These are phyloP conservation scores for Trichophyton mentagrophytes DNA, from an alignment of 2,329 filamentous ascomycete species.

Conservation along the genomic window DNA sequence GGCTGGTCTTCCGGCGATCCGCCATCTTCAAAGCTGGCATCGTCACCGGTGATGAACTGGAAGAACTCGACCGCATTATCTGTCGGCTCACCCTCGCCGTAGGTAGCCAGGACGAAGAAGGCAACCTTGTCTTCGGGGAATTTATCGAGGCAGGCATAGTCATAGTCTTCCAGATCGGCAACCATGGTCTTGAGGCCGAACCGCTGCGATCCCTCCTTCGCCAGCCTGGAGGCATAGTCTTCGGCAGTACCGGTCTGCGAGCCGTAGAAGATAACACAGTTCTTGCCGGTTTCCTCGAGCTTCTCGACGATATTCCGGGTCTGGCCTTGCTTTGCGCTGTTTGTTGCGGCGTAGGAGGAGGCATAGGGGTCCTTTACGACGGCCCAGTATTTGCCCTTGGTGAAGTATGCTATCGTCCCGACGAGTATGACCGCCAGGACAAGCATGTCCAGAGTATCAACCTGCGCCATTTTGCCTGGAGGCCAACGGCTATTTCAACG, in stretches of 20 bases:
- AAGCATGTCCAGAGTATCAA: conserved; percentile 88
- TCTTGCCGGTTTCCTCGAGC: conserved; percentile 89
- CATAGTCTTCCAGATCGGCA: conserved; percentile 93
- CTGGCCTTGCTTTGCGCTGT: conserved; percentile 62
- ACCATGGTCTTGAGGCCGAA: conserved; percentile 98
- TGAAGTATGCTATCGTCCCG: conserved; percentile 89
- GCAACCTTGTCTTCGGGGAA: conserved; percentile 82
- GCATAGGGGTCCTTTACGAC: conserved; percentile 82
- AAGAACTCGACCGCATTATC: conserved; percentile 99
- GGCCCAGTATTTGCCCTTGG: conserved; percentile 90
- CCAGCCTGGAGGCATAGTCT: conserved; percentile 89
- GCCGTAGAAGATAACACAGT: conserved; percentile 96
- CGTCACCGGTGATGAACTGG: conserved; percentile 80
- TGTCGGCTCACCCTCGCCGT: conserved; percentile 95
- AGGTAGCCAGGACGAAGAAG: conserved; percentile 93
- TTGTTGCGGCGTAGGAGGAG: conserved; percentile 48
- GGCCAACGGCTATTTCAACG: neutral
- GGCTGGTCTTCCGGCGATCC: conserved; percentile 51
- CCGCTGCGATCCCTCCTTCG: conserved; percentile 92
- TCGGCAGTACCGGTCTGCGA: conserved; percentile 97
- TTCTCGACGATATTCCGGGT: conserved; percentile 89
- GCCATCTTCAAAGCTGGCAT: conserved; percentile 65
- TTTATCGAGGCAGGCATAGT: conserved; percentile 83
- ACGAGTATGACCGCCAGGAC: conserved; percentile 77
- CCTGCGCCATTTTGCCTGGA: conserved; percentile 64